Conservation (phyloP, 805 yeast genomes). For the Candida montana region DNA sequence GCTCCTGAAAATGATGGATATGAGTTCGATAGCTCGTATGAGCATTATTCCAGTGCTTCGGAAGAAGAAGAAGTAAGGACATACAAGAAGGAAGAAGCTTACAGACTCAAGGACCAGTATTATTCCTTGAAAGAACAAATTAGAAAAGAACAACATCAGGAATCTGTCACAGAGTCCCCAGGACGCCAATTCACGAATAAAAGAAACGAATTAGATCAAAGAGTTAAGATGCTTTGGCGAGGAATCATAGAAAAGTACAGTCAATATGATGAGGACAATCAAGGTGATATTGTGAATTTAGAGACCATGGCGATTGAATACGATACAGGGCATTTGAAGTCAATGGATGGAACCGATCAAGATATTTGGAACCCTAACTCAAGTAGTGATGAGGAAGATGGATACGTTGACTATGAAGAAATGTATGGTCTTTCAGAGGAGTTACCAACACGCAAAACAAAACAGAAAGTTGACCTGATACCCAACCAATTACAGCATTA, state of each 20-base stretch:
- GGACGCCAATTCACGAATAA: background rate
- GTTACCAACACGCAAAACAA: no score
- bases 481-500: no score
- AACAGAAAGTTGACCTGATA: no score
- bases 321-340: conserved; percentile 20
- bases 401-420: conserved; percentile 1
- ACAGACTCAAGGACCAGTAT: conserved; percentile 2
- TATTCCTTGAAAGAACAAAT: conserved; percentile 1
- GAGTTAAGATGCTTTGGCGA: conserved; percentile 27
- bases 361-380: conserved; percentile 19
- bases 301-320: conserved; percentile 16
- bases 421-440: no score
- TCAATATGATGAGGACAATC: conserved; percentile 24
- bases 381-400: background rate
- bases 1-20: no score
- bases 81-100: background rate
- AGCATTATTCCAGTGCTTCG: background rate
- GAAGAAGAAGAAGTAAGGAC: background rate
- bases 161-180: no score
- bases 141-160: background rate
- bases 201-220: conserved; percentile 19
- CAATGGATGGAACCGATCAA: conserved; percentile 6
- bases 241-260: conserved; percentile 29
- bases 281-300: conserved; percentile 32
- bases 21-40: no score